Evolutionary conservation across 2,329 filamentous ascomycete genomes (phyloP).

Genomic region (Cercospora zeae-maydis): DNA sequence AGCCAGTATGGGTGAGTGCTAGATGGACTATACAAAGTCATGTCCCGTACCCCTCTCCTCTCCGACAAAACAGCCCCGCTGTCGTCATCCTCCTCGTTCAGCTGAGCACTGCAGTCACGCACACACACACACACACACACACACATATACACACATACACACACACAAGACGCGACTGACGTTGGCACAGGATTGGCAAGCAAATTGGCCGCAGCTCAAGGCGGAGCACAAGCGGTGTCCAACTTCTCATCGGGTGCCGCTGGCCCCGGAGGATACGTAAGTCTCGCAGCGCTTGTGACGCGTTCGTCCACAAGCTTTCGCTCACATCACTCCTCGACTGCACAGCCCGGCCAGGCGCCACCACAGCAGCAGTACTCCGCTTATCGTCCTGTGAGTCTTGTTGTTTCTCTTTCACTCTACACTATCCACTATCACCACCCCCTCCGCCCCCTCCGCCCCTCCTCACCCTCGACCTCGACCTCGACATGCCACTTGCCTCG

Average conservation of each 20-base stretch:
- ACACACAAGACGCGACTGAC: too few species aligned
- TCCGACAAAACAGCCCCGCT: background rate
- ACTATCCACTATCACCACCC: conserved; percentile 5
- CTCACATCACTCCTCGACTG: conserved; percentile 23
- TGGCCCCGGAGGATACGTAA: conserved; percentile 50
- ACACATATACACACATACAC: too few species aligned
- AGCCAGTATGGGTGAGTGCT: background rate
- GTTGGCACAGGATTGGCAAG: conserved; percentile 40
- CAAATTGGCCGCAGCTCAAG: conserved; percentile 47
- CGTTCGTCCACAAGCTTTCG: conserved; percentile 17
- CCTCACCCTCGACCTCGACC: conserved; percentile 2
- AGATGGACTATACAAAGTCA: background rate
- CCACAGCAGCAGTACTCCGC: conserved; percentile 52
- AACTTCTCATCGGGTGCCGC: conserved; percentile 26
- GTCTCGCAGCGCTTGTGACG: conserved; percentile 35
- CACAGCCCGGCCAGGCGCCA: conserved; percentile 31
- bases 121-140: too few species aligned
- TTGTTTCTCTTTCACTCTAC: conserved; percentile 11
- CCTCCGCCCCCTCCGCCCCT: too few species aligned
- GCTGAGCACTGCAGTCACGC: background rate
- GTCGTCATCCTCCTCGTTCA: conserved; percentile 4
- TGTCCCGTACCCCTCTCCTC: background rate
- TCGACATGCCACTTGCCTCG: conserved; percentile 32
- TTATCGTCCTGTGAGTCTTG: conserved; percentile 30
- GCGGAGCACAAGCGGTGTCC: conserved; percentile 27